Base-by-base conservation (phyloP, 2,329 filamentous ascomycete genomes). In the Cladophialophora yegresii region DNA sequence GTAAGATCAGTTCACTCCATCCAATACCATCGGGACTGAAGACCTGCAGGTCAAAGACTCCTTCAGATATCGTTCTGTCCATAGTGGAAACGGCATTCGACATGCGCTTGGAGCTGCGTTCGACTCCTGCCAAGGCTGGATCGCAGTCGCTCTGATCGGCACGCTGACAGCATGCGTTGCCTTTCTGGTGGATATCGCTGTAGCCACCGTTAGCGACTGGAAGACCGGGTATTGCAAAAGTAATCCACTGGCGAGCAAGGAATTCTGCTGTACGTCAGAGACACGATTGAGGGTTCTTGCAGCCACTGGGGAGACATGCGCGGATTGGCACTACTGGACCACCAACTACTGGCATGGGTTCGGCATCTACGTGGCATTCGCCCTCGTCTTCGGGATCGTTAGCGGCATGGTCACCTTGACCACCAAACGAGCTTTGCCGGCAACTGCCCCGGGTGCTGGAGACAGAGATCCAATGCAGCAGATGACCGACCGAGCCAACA, bases 141-240 rank as follows among this genome's bases (percentile, higher is more conserved):
- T 86, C 9, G 82, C 81, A 2, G 83, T 82, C 1, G 78, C 81
- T 0, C 32, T 84, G 3, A 85, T 85, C 36, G 84, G 84, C 9
- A 73, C 80, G 1, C 68, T 86, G 20, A 86, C 84, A 1, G 84
- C 84, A 1, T 78, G 77, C 36, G 79, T 86, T 2, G 84, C 84
- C 4, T 85, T 83, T 67, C 63, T 82, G 0, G 84, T 87, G 22
- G 84, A 86, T 67, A 72, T 86, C 5, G 79, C 79, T 1, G 82
- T 81, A 62, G 83, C 81, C 8, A 85, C 82, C 2, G 76, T 84
- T 7, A 82, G 80, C 45, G 84, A 85, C 68, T 85, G 80, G 80
- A 86, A 87, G 72, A 72, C 80, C 10, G 84, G 84, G n/a, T 84
- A 83, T 67, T 87, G 84, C 73, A 74, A 66, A 6, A 71, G 66